Base-by-base conservation (phyloP, 441 rosid species). In the Croton setiger region DNA sequence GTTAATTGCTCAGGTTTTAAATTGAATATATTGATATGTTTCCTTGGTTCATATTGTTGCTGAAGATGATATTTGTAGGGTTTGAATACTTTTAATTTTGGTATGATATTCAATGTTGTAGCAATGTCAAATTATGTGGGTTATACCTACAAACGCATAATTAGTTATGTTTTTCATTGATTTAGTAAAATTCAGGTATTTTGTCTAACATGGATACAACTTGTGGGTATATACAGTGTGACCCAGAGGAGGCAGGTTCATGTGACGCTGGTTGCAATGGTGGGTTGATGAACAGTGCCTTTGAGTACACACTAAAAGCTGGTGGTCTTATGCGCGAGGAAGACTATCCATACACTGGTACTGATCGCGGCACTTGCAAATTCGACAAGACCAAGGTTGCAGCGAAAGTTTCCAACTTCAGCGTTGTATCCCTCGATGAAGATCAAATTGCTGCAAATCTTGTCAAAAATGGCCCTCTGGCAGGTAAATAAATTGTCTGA, bases 221-320 rank as follows among this genome's bases (percentile, higher is more conserved):
- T 52, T 48, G 27, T 47, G n/a, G 31, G 13, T 62, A 0, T 74
- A 10, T 80, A 68, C 85, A 91, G 97, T 94, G 98, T 80, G 98
- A 94, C 73, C 98, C 98, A 12, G 96, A 87, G 53, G 92, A 94
- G 49, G 69, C 80, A 7, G 91, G 86, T 51, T 74, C 97, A 5
- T 91, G 98, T 43, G 98, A 95, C 76, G 78, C 97, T 66, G 99
- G 99, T 39, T 95, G 99, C 86, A 87, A 77, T 11, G 99, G 98
- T 35, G 98, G 98, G 59, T 73, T 95, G 68, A 92, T 92, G 99
- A 92, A 88, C 75, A 88, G 86, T 57, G 99, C 99, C 6, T 84
- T 95, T 52, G 99, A 95, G 72, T 95, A 95, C 84, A 83, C 93
- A 6, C 89, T 92, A 31, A 87, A 88, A 75, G 80, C 94, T 39